Evolutionary conservation across 2,329 filamentous ascomycete genomes (phyloP), one percentile per base, ranked within the genome.

Genomic region (Dactylellina haptotyla): DNA sequence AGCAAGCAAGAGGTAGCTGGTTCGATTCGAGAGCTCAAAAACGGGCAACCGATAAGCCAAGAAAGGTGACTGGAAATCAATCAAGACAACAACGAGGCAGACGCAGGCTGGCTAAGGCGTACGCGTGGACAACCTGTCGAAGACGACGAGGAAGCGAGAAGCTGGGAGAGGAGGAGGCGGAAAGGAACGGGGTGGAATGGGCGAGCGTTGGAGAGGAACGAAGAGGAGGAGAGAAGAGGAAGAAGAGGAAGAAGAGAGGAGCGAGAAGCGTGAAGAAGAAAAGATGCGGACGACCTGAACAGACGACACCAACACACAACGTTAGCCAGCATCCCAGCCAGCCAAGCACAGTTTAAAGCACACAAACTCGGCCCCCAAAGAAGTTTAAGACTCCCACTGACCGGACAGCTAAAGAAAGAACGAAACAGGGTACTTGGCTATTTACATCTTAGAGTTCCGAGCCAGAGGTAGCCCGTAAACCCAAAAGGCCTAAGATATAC

Each of bases 71-170:
- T 28, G 8, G n/a, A 51, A n/a, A 37, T 23, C 16, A 43, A 50
- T 51, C 53, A 48, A 37, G 14, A 14, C 18, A 59, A 59, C 67
- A 53, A 65, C 65, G 41, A 70, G 65, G 66, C 67, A 72, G 67
- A 61, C 54, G 56, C 59, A 50, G 46, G 48, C 32, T 32, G n/a
- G 58, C 58, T n/a, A 41, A 64, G 59, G 67, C 65, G 57, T 41
- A 63, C 57, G 65, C 65, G 65, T 62, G 53, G 53, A 61, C 67
- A 64, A 65, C 58, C 59, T 53, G 67, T 65, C 59, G 59, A 50
- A 32, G 66, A 65, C 46, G 34, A 59, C 67, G 62, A 56, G 50
- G 62, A 56, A 26, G 50, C 39, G 12, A 30, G 65, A 70, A 48
- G 65, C 30, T 39, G 34, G 41, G 28, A 30, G 54, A 43, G 30